Percentiles rank a stretch among this genome's conserved stretches.
phyloP scores from a whole-genome alignment of 768 basidiomycete genomes.

The Pleurotus salmoneostramineus region DNA sequence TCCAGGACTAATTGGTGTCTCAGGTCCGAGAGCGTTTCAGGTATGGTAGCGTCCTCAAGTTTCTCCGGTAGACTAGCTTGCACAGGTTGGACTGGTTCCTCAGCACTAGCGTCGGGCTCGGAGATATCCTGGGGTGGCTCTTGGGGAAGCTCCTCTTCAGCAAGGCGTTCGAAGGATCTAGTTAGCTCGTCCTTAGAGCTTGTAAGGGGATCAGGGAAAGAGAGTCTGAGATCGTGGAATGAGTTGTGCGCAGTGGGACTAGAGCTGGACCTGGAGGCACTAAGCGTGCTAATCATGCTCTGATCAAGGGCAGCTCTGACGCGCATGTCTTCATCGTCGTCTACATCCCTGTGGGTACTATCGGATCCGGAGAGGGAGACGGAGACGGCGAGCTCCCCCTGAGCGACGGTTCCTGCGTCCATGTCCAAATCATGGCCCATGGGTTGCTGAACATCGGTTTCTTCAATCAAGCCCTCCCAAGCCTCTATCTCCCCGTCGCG shows the following conservation, averaged over 20 bases:
- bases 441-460: constrained; percentile 32
- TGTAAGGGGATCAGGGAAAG: constrained; percentile 81
- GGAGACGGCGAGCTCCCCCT: neutral
- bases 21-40: neutral
- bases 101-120: neutral
- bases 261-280: constrained; percentile 69
- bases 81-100: neutral
- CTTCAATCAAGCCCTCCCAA: constrained; percentile 77
- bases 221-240: constrained; percentile 72
- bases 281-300: constrained; percentile 78
- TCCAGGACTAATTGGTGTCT: constrained; percentile 11
- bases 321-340: constrained; percentile 58
- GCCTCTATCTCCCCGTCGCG: constrained; percentile 66
- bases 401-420: constrained; percentile 23
- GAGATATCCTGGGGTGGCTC: constrained; percentile 19
- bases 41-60: neutral
- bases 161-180: constrained; percentile 54
- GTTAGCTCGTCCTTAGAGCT: constrained; percentile 62
- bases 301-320: constrained; percentile 77
- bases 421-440: constrained; percentile 19
- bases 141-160: constrained; percentile 29
- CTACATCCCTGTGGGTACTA: constrained; percentile 21
- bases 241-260: constrained; percentile 53
- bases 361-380: constrained; percentile 17
- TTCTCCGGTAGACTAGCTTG: neutral